Evolutionary conservation across 441 rosid species (phyloP).

Genomic region (Mallotus japonicus): DNA sequence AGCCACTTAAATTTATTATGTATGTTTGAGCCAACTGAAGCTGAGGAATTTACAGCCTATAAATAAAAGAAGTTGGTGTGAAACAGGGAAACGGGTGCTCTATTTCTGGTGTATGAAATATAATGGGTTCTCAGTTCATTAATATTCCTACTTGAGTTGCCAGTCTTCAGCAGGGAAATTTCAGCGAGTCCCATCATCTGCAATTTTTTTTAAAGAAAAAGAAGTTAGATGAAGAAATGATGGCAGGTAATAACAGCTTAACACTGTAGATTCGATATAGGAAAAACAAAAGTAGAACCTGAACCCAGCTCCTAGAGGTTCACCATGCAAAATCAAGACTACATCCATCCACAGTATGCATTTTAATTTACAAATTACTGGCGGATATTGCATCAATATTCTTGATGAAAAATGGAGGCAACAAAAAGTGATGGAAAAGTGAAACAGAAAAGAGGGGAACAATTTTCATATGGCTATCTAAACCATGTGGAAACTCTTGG

Average conservation of each 20-base stretch:
- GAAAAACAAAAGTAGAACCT: not conserved
- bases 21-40: too few relatives aligned
- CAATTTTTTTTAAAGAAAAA: too few relatives aligned
- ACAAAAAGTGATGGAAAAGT: not conserved
- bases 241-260: not conserved
- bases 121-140: too few relatives aligned
- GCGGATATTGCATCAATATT: not conserved
- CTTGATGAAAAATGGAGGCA: not conserved
- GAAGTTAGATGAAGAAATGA: too few relatives aligned
- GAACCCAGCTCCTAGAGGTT: not conserved
- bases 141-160: too few relatives aligned
- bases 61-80: too few relatives aligned
- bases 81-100: too few relatives aligned
- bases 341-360: not conserved
- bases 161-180: not conserved
- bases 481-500: conserved; percentile 21
- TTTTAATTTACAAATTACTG: not conserved
- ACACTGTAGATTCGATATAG: too few relatives aligned
- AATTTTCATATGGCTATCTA: conserved; percentile 4
- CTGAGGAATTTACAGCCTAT: too few relatives aligned
- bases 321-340: not conserved
- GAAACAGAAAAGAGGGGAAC: not conserved
- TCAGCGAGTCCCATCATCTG: too few relatives aligned
- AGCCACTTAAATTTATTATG: too few relatives aligned
- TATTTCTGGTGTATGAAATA: too few relatives aligned